Base-by-base conservation (phyloP, 768 basidiomycete genomes). In the Hirschioporus abietinus region DNA sequence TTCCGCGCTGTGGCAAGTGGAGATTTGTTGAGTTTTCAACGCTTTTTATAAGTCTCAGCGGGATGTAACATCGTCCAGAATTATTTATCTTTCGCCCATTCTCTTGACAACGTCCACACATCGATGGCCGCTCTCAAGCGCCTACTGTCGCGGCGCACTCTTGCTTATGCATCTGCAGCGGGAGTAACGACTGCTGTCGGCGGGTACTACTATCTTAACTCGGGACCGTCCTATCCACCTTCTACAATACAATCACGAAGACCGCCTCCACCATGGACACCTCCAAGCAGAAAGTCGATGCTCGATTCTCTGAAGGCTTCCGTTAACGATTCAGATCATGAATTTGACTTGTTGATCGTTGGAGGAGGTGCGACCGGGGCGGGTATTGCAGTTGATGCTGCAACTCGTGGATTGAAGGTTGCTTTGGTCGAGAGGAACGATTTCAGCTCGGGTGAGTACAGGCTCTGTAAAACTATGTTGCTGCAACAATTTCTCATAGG, bases 321-420 rank as follows among this genome's bases (percentile, higher is more conserved):
- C 9, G 60, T 1, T 18, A 61, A 25, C 60, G 68, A 75, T 1
- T 80, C 79, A 1, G 80, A 82, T 23, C 83, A 86, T 17, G 84
- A 85, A 63, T 92, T 92, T 69, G 94, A 96, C 76, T 72, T 95
- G 30, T 78, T 96, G 63, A 80, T 98, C 70, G 88, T 98, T 35
- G 96, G 96, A 27, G 96, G 96, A 52, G 96, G 96, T 23, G 96
- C 96, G 5, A 98, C 95, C 1, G 96, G 96, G 63, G 92, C 95
- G 0, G 96, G 97, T 58, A 90, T 95, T n/a, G 96, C 96, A 8
- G 85, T 99, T 15, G 96, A 99, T 76, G 96, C 96, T 60, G 95
- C 92, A 6, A 92, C 88, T 72, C 80, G 96, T 66, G 96, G 97
- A 0, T 81, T 99, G 59, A 92, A 88, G 74, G 96, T 99, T 17